phyloP scores from a whole-genome alignment of 106 monocot genomes.

The Ottelia alismoides region DNA sequence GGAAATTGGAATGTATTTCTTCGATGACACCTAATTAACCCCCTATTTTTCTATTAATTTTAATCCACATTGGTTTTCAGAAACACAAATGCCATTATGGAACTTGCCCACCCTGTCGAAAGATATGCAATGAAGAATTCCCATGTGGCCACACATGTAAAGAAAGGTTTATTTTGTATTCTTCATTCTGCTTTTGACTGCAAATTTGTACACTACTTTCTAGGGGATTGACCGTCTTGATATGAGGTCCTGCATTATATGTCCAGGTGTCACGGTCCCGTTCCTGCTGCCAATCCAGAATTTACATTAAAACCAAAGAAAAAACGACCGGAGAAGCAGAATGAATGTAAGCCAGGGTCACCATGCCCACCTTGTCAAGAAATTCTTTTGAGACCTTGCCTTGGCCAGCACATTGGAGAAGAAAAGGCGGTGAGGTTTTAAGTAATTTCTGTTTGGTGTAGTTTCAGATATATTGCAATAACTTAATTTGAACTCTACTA shows the following conservation, averaged over 20 bases:
- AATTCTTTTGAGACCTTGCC: slow-evolving; percentile 55
- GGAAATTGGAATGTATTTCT: too few species aligned
- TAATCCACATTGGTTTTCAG: too few species aligned
- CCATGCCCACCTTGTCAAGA: slow-evolving; percentile 80
- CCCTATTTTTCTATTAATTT: too few species aligned
- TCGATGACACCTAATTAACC: too few species aligned
- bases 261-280: slow-evolving; percentile 80
- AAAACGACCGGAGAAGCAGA: slow-evolving; percentile 37
- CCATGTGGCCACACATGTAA: slow-evolving; percentile 83
- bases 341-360: slow-evolving; percentile 53
- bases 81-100: slow-evolving; percentile 97
- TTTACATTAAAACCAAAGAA: slow-evolving; percentile 82
- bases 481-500: too few species aligned
- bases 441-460: too few species aligned
- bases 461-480: too few species aligned
- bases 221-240: too few species aligned
- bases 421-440: slow-evolving; percentile 66
- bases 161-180: slow-evolving; percentile 39
- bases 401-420: slow-evolving; percentile 71
- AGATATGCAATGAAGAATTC: slow-evolving; percentile 50
- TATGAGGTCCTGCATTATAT: too few species aligned
- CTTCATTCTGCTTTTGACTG: too few species aligned
- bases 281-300: slow-evolving; percentile 80
- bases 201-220: too few species aligned
- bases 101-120: slow-evolving; percentile 84